Percentiles rank a stretch among this genome's conserved stretches.
phyloP scores from a whole-genome alignment of 495 filamentous ascomycete genomes.

The Apodospora peruviana region DNA sequence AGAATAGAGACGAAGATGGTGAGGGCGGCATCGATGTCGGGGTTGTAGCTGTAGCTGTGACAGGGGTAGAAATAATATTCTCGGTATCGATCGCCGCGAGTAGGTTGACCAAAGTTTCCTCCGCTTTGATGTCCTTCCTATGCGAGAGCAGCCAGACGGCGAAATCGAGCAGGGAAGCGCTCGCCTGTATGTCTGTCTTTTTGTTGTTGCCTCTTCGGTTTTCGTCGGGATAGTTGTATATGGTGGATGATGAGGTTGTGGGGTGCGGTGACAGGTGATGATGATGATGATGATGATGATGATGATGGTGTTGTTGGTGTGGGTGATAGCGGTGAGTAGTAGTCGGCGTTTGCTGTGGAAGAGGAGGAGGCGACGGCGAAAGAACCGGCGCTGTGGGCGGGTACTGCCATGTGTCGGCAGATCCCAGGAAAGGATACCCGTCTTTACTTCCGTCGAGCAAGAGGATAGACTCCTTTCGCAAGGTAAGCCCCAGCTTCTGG shows the following conservation, averaged over 20 bases:
- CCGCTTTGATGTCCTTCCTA: not conserved
- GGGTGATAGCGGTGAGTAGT: no score
- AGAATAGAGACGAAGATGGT: not conserved
- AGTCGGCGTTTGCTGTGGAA: no score
- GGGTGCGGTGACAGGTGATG: not conserved
- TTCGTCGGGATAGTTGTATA: not conserved
- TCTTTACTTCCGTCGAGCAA: constrained; percentile 4
- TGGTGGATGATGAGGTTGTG: not conserved
- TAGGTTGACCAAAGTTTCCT: not conserved
- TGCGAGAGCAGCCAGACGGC: not conserved
- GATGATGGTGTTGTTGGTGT: not conserved
- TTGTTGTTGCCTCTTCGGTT: no score
- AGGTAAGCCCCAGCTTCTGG: constrained; percentile 1
- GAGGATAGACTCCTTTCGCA: constrained; percentile 1
- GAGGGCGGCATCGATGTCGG: not conserved
- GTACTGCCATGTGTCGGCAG: not conserved
- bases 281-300: not conserved
- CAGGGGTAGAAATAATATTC: not conserved
- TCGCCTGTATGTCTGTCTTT: no score
- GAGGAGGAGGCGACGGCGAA: not conserved
- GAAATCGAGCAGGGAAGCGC: not conserved
- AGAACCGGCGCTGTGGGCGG: not conserved
- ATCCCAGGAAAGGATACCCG: constrained; percentile 4
- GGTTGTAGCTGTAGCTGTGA: not conserved
- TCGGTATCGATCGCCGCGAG: not conserved